A percentile compares a stretch with the other conserved stretches of the same genome.
These are phyloP conservation scores for Ophiosphaerella narmari DNA, from an alignment of 2,329 filamentous ascomycete species.

Conservation along the genomic window DNA sequence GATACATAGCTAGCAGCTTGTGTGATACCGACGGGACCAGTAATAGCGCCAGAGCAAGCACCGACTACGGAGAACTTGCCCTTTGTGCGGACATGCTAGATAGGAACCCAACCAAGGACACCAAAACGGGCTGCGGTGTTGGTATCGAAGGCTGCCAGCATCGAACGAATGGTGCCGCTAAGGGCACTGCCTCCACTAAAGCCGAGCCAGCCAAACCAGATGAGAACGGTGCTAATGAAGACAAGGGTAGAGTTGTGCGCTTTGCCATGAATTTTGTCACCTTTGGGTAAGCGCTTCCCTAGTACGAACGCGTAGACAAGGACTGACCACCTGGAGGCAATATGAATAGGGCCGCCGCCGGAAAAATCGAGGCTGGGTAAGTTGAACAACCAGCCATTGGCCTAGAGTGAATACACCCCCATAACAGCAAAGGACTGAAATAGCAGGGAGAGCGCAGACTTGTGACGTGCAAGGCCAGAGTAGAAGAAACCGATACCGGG, in stretches of 20 bases:
- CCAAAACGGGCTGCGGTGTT: slow-evolving; percentile 61
- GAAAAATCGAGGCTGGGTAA: slow-evolving; percentile 65
- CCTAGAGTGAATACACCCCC: slow-evolving; percentile 47
- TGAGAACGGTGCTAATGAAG: slow-evolving; percentile 66
- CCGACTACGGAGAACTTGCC: slow-evolving; percentile 61
- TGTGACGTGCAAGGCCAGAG: slow-evolving; percentile 65
- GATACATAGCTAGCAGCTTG: slow-evolving; percentile 60
- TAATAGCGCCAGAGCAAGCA: slow-evolving; percentile 62
- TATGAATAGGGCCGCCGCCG: slow-evolving; percentile 67
- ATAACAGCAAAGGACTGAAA: slow-evolving; percentile 66
- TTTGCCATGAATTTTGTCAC: slow-evolving; percentile 57
- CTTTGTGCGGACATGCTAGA: slow-evolving; percentile 58
- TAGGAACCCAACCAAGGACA: slow-evolving; percentile 59
- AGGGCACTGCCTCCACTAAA: slow-evolving; percentile 63
- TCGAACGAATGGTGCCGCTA: slow-evolving; percentile 53
- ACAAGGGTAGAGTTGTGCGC: slow-evolving; percentile 68
- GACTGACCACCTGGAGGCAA: slow-evolving; percentile 65
- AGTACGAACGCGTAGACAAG: slow-evolving; percentile 68
- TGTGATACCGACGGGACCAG: slow-evolving; percentile 65
- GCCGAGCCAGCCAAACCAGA: slow-evolving; percentile 68
- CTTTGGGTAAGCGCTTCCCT: slow-evolving; percentile 60
- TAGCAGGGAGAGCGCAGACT: slow-evolving; percentile 64
- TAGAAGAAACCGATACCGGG: slow-evolving; percentile 70
- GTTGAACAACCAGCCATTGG: slow-evolving; percentile 65
- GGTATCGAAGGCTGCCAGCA: slow-evolving; percentile 63